Evolutionary conservation across 306 rosid species (phyloP).

Genomic region (Gillenia trifoliata): DNA sequence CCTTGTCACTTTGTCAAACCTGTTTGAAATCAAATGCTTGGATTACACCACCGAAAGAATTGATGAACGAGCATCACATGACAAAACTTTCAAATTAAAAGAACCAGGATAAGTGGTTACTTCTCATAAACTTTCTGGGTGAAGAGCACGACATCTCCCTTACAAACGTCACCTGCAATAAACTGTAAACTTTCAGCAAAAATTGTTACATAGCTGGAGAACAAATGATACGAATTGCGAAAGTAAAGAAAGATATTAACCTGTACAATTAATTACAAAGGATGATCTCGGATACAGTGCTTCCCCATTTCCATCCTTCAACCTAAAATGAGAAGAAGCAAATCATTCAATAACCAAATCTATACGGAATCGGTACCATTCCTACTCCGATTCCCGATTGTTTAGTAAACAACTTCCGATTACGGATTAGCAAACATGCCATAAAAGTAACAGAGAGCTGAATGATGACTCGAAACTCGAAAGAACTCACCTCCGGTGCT

Average conservation of each 20-base stretch:
- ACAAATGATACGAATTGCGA: not conserved
- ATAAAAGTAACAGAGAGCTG: not conserved
- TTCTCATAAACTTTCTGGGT: slow-evolving; percentile 63
- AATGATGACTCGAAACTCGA: not conserved
- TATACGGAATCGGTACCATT: not conserved
- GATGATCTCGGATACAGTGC: slow-evolving; percentile 57
- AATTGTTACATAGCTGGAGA: not conserved
- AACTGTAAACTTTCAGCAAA: not conserved
- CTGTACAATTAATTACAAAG: slow-evolving; percentile 63
- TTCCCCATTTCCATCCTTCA: slow-evolving; percentile 54
- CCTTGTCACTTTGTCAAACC: slow-evolving; percentile 60
- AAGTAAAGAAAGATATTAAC: slow-evolving; percentile 25
- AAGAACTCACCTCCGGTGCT: slow-evolving; percentile 57
- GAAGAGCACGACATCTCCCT: slow-evolving; percentile 75
- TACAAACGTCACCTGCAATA: slow-evolving; percentile 73
- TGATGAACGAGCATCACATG: slow-evolving; percentile 6
- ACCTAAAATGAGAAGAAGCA: slow-evolving; percentile 32
- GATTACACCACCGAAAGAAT: slow-evolving; percentile 2
- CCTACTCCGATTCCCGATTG: no score
- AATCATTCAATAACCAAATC: not conserved
- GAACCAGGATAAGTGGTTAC: slow-evolving; percentile 23
- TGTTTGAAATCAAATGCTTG: slow-evolving; percentile 21
- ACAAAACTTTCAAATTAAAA: slow-evolving; percentile 13
- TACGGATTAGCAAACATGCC: no score
- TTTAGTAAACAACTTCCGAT: no score